Evolutionary conservation across 1,284 basidiomycete genomes (phyloP).

Genomic region (Xanthoconium separans): DNA sequence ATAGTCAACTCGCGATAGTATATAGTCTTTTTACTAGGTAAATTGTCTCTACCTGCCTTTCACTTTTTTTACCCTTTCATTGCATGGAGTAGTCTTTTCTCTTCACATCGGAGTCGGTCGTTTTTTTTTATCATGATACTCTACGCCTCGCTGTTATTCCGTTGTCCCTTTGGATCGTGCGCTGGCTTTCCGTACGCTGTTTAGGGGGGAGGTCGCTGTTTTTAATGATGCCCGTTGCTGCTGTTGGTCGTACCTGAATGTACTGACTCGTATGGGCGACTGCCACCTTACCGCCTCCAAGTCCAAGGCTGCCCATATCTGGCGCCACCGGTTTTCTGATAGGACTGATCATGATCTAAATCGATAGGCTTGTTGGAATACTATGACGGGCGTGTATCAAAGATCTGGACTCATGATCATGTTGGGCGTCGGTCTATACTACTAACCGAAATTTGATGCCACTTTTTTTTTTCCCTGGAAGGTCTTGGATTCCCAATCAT

Average conservation of each 20-base stretch:
- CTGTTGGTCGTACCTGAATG: background rate
- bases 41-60: background rate
- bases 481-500: no score
- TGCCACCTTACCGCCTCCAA: background rate
- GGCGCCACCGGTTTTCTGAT: no score
- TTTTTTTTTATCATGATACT: constrained; percentile 10
- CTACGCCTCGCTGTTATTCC: constrained; percentile 7
- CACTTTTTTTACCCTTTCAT: background rate
- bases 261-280: background rate
- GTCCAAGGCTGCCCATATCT: background rate
- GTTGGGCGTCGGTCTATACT: no score
- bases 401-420: no score
- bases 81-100: background rate
- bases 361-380: no score
- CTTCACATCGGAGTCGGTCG: background rate
- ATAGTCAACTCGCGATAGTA: constrained; percentile 32
- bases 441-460: no score
- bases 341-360: no score
- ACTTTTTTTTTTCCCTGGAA: no score
- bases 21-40: constrained; percentile 24
- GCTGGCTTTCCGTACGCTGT: constrained; percentile 11
- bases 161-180: constrained; percentile 7
- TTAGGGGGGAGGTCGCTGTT: background rate
- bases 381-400: no score
- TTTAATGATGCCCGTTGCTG: constrained; percentile 3